These are phyloP conservation scores for Trichoderma gracile DNA, from an alignment of 2,329 filamentous ascomycete species.

Conservation along the genomic window DNA sequence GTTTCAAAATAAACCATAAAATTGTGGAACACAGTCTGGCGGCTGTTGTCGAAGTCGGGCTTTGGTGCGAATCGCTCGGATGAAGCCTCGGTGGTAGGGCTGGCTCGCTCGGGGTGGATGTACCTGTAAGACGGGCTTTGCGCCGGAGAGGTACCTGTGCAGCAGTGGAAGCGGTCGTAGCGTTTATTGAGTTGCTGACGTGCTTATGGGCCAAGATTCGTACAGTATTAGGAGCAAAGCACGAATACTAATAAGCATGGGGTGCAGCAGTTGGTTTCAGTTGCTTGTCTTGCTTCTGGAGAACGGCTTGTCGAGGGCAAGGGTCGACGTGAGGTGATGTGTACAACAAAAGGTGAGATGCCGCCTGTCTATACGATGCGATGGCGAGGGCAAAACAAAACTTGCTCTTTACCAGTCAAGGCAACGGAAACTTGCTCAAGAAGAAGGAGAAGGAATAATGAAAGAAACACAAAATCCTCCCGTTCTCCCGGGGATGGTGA, in stretches of 20 bases:
- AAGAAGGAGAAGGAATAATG: background rate
- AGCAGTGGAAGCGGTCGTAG: no score
- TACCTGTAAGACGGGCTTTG: slow-evolving; percentile 16
- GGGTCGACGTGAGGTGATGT: slow-evolving; percentile 1
- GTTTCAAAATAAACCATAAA: no score
- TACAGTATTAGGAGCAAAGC: background rate
- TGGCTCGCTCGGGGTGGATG: slow-evolving; percentile 12
- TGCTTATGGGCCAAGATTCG: slow-evolving; percentile 19
- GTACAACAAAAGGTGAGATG: background rate
- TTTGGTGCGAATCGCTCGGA: slow-evolving; percentile 3
- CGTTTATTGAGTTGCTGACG: slow-evolving; percentile 8
- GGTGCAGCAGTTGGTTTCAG: background rate
- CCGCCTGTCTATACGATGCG: background rate
- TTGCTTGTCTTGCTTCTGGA: background rate
- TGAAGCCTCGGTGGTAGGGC: slow-evolving; percentile 14
- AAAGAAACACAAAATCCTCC: background rate
- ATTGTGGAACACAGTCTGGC: background rate
- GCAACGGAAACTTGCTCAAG: background rate
- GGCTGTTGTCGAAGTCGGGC: background rate
- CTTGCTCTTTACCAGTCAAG: background rate
- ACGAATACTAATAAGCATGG: background rate
- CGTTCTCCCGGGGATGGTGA: slow-evolving; percentile 17
- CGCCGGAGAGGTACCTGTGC: background rate
- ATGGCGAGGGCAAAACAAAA: background rate
- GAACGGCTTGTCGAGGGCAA: background rate